A percentile compares a stretch with the other conserved stretches of the same genome.
phyloP scores from a whole-genome alignment of 176 grass and related monocot species.

The Sorghum bicolor region DNA sequence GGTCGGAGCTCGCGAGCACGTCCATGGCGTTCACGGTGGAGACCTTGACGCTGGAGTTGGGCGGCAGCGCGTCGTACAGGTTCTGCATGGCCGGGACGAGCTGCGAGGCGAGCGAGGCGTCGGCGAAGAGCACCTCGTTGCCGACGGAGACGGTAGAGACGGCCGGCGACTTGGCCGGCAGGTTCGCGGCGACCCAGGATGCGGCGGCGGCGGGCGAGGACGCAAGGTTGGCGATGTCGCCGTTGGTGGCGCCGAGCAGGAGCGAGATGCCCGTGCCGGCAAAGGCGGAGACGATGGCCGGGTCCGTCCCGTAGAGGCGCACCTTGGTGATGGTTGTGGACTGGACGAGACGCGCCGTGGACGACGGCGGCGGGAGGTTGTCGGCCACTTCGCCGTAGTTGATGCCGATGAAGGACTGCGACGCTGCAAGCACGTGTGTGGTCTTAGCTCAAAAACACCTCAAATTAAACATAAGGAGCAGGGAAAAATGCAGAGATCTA shows the following conservation, averaged over 20 bases:
- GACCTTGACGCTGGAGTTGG: slow-evolving; percentile 53
- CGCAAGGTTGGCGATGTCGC: slow-evolving; percentile 72
- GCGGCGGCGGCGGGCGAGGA: slow-evolving; percentile 55
- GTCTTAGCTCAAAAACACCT: not conserved
- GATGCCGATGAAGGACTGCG: slow-evolving; percentile 85
- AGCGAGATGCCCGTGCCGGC: slow-evolving; percentile 73
- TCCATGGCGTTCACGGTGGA: slow-evolving; percentile 80
- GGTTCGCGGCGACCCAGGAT: slow-evolving; percentile 66
- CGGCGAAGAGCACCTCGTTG: slow-evolving; percentile 82
- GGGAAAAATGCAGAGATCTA: not conserved
- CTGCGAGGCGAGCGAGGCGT: slow-evolving; percentile 46
- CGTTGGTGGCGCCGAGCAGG: slow-evolving; percentile 74
- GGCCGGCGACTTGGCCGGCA: slow-evolving; percentile 46
- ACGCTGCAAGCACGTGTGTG: slow-evolving; percentile 13
- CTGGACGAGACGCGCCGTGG: slow-evolving; percentile 58
- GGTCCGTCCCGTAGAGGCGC: slow-evolving; percentile 79
- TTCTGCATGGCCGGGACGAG: slow-evolving; percentile 77
- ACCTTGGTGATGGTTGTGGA: slow-evolving; percentile 85
- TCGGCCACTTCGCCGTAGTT: slow-evolving; percentile 91
- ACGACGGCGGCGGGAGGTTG: slow-evolving; percentile 76
- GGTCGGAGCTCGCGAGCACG: slow-evolving; percentile 66
- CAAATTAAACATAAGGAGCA: not conserved
- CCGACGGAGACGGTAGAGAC: slow-evolving; percentile 64
- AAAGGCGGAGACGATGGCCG: slow-evolving; percentile 59
- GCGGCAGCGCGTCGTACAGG: slow-evolving; percentile 50